These are phyloP conservation scores for Tetradesmus lagerheimii DNA, from an alignment of 139 green algal species.

Conservation along the genomic window DNA sequence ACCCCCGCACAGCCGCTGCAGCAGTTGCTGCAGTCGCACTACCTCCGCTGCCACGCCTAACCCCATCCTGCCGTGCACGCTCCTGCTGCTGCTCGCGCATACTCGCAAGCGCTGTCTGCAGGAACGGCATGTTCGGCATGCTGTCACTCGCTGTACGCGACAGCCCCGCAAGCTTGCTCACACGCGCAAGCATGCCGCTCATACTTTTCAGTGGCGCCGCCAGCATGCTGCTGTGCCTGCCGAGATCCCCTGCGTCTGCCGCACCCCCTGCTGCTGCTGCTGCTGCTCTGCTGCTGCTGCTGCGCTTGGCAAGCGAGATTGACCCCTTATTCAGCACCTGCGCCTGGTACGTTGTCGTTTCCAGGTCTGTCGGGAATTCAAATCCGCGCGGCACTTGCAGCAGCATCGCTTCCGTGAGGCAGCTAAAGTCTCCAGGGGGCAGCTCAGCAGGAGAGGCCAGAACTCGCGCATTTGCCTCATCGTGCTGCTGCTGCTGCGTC, in stretches of 20 bases:
- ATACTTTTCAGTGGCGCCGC: background rate
- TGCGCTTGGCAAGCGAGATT: background rate
- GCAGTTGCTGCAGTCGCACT: too few relatives aligned
- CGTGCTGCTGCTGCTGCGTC: background rate
- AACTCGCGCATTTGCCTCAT: background rate
- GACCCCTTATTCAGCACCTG: slow-evolving; percentile 41
- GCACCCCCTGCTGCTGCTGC: background rate
- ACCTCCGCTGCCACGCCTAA: background rate
- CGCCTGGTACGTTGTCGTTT: slow-evolving; percentile 39
- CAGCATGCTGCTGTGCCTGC: background rate
- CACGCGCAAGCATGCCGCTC: background rate
- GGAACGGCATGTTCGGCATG: background rate
- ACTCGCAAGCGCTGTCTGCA: slow-evolving; percentile 16
- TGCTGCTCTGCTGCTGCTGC: background rate
- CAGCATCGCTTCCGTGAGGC: slow-evolving; percentile 27
- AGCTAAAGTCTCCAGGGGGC: slow-evolving; percentile 16
- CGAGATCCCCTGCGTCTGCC: background rate
- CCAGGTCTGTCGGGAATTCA: background rate
- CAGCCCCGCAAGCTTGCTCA: background rate
- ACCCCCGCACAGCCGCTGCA: background rate
- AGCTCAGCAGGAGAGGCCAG: slow-evolving; percentile 35
- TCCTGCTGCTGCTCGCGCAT: slow-evolving; percentile 16
- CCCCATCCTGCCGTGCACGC: background rate
- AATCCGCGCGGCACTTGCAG: slow-evolving; percentile 28
- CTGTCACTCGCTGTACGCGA: background rate